Evolutionary conservation across 331 rosid genomes (phyloP), one percentile per base, ranked within the genome.

Genomic region (Saraca asoca): DNA sequence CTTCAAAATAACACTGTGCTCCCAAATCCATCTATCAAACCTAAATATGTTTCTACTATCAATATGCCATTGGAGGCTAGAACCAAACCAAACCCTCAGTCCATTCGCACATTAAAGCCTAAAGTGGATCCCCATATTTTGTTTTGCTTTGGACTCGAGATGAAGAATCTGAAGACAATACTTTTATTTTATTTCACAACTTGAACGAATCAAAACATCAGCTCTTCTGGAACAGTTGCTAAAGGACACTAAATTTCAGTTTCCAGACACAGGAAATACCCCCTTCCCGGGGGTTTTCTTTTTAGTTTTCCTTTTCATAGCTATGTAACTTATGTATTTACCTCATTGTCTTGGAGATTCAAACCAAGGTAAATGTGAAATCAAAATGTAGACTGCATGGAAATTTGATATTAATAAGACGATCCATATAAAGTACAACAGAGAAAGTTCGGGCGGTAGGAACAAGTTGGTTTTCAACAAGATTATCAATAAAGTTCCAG

Each of bases 341-440:
- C 29, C 18, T 7, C 12, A 37, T 59, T 77, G 33, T 54, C n/a
- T 48, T 70, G n/a, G 37, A 34, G 14, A 33, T 53, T 52, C 56
- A 17, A 18, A 52, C 31, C 15, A 20, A 20, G 37, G 7, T 20
- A 62, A 39, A 43, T 37, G 60, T 33, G 58, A 20, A 72, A 1
- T 1, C 31, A 24, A 24, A 24, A 24, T 24, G 31, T 24, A 24
- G 2, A 24, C 31, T 24, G 31, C 31, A 24, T 24, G 31, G 31
- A 24, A 24, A 24, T 24, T 24, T 24, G 31, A 24, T 24, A 24
- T 24, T 24, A 24, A 24, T 1, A 24, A 24, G 31, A 24, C 3
- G 31, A 24, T 24, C 31, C 31, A 24, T 3, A 24, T 1, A 24
- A 24, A 24, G n/a, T n/a, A n/a, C n/a, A n/a, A n/a, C n/a, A n/a